Base-by-base conservation (phyloP, 169 alveolate genomes). In the Eimeria praecox region DNA sequence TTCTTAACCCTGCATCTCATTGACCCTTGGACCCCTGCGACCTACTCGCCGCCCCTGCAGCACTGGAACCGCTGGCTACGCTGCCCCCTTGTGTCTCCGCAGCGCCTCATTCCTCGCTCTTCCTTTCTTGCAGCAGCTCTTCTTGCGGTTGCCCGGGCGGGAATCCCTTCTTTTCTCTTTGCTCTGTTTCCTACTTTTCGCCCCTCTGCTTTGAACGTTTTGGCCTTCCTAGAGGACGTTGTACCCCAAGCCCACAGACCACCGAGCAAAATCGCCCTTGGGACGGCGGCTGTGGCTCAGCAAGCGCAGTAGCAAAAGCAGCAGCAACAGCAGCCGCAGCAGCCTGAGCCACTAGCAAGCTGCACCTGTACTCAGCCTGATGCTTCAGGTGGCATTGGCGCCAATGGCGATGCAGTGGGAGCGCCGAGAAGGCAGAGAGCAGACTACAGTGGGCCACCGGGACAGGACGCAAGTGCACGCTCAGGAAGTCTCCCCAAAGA, bases 11-110 rank as follows among this genome's bases (percentile, higher is more conserved):
- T 85, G 66, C 33, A 40, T 52, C 16, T 2, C 49, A n/a, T 85
- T 44, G 92, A 77, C 56, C 92, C 92, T 6, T 85, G 35, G 92
- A 85, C 59, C 92, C 92, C 3, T 85, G 92, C 77, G 92, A 85
- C 75, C 49, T 85, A 1, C 92, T 85, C 54, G 75, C 49, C 18
- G 75, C 92, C 9, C 78, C 92, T 35, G 77, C 66, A 40, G 92
- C 92, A 10, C 52, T 85, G 12, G 75, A 85, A 22, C 92, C 92
- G 27, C 54, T 85, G 75, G 92, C 75, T n/a, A 52, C 46, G 75
- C 59, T 85, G n/a, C 56, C 92, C 9, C 71, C 92, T 30, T 38
- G 10, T 52, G 22, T 40, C 77, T 75, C 92, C 33, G 75, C 92
- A 35, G 92, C 54, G 78, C 10, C 75, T 52, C 35, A 46, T 38